Evolutionary conservation across 1,284 basidiomycete species (phyloP), one percentile per base, ranked within the genome.

Genomic region (Mycena sp.): DNA sequence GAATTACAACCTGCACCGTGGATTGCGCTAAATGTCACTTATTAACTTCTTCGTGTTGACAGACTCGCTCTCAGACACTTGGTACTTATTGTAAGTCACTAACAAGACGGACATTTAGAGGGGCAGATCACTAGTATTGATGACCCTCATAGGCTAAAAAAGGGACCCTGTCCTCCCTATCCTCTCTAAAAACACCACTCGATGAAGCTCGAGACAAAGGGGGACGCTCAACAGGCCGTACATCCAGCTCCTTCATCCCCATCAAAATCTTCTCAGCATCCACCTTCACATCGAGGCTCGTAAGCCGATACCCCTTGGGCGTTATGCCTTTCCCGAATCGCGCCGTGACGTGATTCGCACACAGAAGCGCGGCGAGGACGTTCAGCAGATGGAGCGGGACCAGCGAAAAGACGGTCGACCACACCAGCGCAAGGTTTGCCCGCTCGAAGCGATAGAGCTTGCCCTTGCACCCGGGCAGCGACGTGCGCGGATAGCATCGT

Each of bases 301-400:
- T 83, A 64, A 93, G 77, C 50, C 91, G 78, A 77, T 93, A 93
- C 68, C 80, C 76, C 75, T 81, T 82, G 12, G 91, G 92, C 54
- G 83, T 90, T 51, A 93, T 79, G 2, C 91, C 89, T 76, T 90
- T 91, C 55, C 91, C 91, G 73, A 93, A 87, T 58, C 72, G 85
- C 60, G 80, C 77, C 61, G 88, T 92, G 56, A 93, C 83, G 69
- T 93, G 90, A 75, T 93, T 92, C 45, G 87, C 83, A 71, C 90
- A 92, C 25, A 93, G 76, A 50, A 93, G 74, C 14, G 86, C 83
- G 1, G 86, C 79, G 51, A 88, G 67, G 65, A 93, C 88, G 75
- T 90, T 89, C 35, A 82, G 61, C 60, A 93, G 70, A 69, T 92
- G 90, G 41, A 89, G 72, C 17, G 87, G 86, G 10, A 88, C 87